Conservation (phyloP, 352 stramenopile genomes). For the Phytophthora quininea region DNA sequence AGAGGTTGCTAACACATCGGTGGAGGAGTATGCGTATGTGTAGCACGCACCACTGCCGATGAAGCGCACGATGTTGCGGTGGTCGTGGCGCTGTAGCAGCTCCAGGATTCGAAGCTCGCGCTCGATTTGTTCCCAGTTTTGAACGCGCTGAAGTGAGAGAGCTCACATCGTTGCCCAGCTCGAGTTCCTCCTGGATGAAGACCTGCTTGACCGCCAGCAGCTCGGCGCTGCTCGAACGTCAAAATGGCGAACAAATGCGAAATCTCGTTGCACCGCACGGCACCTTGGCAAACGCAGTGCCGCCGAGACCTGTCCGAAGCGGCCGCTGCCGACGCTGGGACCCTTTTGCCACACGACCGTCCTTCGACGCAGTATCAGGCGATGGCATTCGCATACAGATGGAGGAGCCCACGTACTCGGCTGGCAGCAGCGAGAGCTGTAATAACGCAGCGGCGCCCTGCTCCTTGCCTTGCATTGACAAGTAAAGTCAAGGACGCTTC, state of each 20-base stretch:
- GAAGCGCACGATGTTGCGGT: conserved; percentile 71
- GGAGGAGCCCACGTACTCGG: conserved; percentile 38
- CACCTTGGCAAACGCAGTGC: conserved; percentile 73
- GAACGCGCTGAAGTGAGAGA: conserved; percentile 59
- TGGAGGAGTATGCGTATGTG: too few relatives aligned
- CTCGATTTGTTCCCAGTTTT: conserved; percentile 62
- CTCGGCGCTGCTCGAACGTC: conserved; percentile 56
- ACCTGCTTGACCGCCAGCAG: conserved; percentile 91
- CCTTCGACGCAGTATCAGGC: conserved; percentile 20
- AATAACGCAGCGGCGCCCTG: conserved; percentile 22
- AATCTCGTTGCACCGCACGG: neutral
- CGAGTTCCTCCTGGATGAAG: conserved; percentile 75
- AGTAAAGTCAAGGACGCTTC: too few relatives aligned
- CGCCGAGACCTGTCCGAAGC: conserved; percentile 75
- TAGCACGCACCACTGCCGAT: conserved; percentile 48
- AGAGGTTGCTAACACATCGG: too few relatives aligned
- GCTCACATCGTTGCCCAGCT: conserved; percentile 72
- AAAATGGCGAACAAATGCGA: neutral
- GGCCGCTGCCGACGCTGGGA: conserved; percentile 63
- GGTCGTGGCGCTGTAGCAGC: conserved; percentile 37
- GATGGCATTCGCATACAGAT: neutral
- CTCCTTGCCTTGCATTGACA: neutral
- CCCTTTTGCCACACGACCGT: conserved; percentile 76
- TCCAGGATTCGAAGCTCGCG: conserved; percentile 57
- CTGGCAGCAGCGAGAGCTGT: conserved; percentile 55